Evolutionary conservation across 23 red algal genomes (phyloP), one percentile per base, ranked within the genome.

Genomic region (Pyropia yezoensis): DNA sequence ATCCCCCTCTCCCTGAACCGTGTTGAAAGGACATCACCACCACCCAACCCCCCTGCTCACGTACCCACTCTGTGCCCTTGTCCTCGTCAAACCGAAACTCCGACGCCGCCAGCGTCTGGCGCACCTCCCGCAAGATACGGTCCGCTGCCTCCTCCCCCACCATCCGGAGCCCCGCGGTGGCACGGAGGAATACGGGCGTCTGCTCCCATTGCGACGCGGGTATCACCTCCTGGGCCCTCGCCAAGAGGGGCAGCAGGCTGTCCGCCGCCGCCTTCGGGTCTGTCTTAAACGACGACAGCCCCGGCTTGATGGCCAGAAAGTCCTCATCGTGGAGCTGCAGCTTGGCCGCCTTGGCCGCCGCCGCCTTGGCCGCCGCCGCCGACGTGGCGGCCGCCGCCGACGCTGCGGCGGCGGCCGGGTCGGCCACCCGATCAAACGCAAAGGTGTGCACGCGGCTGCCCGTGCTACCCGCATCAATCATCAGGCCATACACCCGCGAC

Each of bases 391-490:
- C 39, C 39, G 39, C 39, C 39, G 39, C 11, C 6, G 39, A 6
- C 39, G 39, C 39, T 1, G 39, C 39, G 6, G 11, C 39, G 39
- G 39, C 39, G 39, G 6, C 39, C 1, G 73, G 59, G 55, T 73
- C 27, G 39, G 39, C 39, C 39, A 47, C 39, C 34, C 59, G 55
- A 15, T 22, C 57, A 54, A 89, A 89, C n/a, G 29, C 63, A 62
- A 80, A 89, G 12, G 84, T 89, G 59, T 89, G 84, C 25, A 89
- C 73, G 59, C 84, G 84, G 57, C 63, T 72, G 19, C 84, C 84
- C 14, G 84, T 89, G 49, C 73, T 79, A 0, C 84, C 84, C 50
- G 84, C 84, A 33, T 89, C 84, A 61, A 89, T 89, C 84, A 89
- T 89, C 9, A 89, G 50, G 32, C 84, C 84, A 49, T 89, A 79